Base-by-base conservation (phyloP, 305 asterid genomes). In the Solanum hybrid region DNA sequence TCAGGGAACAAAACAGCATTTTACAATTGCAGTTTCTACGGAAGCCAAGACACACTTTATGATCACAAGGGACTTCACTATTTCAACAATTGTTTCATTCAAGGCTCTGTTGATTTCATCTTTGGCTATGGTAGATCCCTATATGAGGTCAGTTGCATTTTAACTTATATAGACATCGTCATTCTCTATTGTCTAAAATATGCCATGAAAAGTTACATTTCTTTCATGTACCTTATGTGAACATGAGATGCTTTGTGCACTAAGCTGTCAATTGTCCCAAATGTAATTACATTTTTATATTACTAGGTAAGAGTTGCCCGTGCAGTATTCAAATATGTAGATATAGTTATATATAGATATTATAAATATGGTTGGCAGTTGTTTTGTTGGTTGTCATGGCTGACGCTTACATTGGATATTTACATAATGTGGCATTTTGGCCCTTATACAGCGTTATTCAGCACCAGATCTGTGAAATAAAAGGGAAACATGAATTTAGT, bases 41-140 rank as follows among this genome's bases (percentile, higher is more conserved):
- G 95, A 51, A 91, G 92, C 36, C 98, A 95, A 92, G 98, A 95
- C 86, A 95, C 96, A 1, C 95, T 95, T 29, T 94, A 94, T 84
- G 98, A 95, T 89, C 96, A 95, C 92, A 93, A 88, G 83, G 96
- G 98, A 12, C 91, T 93, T 85, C 97, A 95, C 89, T 95, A 91
- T 79, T 95, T 94, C 93, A 91, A 89, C 81, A 91, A 93, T 80
- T 95, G 96, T 77, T 94, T 95, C 93, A 93, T 94, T 12, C 98
- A 94, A 73, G 98, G 96, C 87, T 94, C 98, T 3, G 96, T 94
- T 5, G 96, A 95, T 90, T 94, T 95, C 94, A 95, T 95, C 73
- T 95, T 94, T 51, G 97, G 96, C 80, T 92, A 94, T 36, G 96
- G 91, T 31, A 95, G 92, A 27, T 94, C 96, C 11, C 95, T 95